Conservation (phyloP, 345 rosid genomes). For the Dimocarpus longan region DNA sequence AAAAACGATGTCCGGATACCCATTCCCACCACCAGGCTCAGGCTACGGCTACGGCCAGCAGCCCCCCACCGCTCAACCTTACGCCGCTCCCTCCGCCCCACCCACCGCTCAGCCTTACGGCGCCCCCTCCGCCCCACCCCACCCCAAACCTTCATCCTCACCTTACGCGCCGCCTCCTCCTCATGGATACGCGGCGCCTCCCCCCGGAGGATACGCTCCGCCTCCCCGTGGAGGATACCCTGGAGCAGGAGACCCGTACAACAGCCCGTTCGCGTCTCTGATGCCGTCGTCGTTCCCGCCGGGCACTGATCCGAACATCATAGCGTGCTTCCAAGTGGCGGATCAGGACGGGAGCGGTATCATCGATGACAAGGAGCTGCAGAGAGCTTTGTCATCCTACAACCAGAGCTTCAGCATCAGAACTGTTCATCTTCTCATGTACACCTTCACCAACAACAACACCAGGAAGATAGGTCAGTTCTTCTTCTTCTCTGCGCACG, state of each 20-base stretch:
- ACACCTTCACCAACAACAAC: constrained; percentile 75
- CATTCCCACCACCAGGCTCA: constrained; percentile 49
- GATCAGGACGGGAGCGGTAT: constrained; percentile 89
- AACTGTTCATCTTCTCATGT: constrained; percentile 88
- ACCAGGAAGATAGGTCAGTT: constrained; percentile 70
- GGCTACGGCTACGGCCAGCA: constrained; percentile 53
- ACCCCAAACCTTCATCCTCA: constrained; percentile 2
- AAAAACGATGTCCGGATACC: constrained; percentile 50
- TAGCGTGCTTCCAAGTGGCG: constrained; percentile 80
- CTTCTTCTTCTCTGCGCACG: not conserved
- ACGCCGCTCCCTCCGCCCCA: constrained; percentile 41
- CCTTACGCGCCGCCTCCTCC: constrained; percentile 43
- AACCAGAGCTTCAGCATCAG: constrained; percentile 87
- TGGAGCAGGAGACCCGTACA: constrained; percentile 36
- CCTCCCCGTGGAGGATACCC: constrained; percentile 41
- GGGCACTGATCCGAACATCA: constrained; percentile 80
- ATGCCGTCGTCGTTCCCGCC: constrained; percentile 83
- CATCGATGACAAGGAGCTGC: constrained; percentile 88
- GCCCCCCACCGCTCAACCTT: constrained; percentile 23
- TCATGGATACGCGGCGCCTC: constrained; percentile 36
- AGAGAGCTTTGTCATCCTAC: constrained; percentile 78
- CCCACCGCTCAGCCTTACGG: constrained; percentile 22
- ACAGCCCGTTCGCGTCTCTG: constrained; percentile 70
- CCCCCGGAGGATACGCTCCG: constrained; percentile 36
- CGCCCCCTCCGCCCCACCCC: constrained; percentile 24